Percentiles rank a stretch among this genome's conserved stretches.
phyloP scores from a whole-genome alignment of 257 asterid species.

The Capsicum rhomboideum region DNA sequence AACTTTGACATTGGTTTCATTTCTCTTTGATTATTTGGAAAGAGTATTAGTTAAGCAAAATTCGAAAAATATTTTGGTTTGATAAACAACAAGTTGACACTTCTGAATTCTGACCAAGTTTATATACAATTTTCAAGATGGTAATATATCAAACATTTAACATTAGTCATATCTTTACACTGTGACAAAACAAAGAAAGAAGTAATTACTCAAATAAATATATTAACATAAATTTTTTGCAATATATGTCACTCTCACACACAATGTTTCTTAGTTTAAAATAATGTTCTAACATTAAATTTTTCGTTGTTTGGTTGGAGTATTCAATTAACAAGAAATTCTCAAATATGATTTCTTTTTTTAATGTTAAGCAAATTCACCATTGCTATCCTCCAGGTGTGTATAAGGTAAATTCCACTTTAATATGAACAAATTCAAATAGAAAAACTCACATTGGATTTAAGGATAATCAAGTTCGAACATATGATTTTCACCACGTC shows the following conservation, averaged over 20 bases:
- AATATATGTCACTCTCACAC: neutral
- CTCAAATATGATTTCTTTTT: neutral
- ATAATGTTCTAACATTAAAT: neutral
- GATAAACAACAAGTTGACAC: neutral
- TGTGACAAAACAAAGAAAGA: neutral
- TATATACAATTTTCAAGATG: neutral
- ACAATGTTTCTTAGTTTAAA: neutral
- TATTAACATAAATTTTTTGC: neutral
- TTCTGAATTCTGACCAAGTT: neutral
- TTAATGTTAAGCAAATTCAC: neutral
- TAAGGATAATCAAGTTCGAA: too few species aligned
- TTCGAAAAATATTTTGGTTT: neutral
- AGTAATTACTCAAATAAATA: neutral
- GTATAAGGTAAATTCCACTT: neutral
- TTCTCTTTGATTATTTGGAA: neutral
- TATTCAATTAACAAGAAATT: neutral
- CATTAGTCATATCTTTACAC: neutral
- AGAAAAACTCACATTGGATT: too few species aligned
- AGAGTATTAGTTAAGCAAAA: neutral
- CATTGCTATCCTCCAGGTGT: neutral
- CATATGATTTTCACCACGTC: too few species aligned
- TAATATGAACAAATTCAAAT: neutral
- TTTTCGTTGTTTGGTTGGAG: neutral
- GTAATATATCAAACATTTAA: neutral
- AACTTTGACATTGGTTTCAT: neutral